Percentiles rank a stretch among this genome's conserved stretches.
Evolutionary conservation across 2,329 filamentous ascomycete species (phyloP).

Genomic region (Sphaerulina vaccinii): DNA sequence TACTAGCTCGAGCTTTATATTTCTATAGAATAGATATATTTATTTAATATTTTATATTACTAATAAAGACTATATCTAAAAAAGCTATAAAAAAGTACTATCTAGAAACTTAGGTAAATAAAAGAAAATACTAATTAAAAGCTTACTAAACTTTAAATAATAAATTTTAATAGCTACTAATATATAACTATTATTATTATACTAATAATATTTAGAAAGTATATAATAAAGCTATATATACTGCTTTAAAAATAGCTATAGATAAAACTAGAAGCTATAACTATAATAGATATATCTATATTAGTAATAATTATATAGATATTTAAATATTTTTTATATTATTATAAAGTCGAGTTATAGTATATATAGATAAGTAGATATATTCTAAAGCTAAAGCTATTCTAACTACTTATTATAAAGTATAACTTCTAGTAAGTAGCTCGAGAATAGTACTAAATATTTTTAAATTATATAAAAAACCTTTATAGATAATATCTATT

Average conservation of each 20-base stretch:
- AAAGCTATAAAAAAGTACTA: not conserved
- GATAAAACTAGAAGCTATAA: constrained; percentile 1
- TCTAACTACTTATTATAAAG: constrained; percentile 1
- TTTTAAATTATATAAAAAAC: too few relatives aligned
- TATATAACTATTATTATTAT: constrained; percentile 3
- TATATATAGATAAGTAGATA: constrained; percentile 3
- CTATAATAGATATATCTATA: constrained; percentile 1
- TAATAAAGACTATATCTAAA: not conserved
- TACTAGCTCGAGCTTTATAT: too few relatives aligned
- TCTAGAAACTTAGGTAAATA: not conserved
- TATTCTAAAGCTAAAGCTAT: constrained; percentile 1
- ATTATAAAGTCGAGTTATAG: not conserved
- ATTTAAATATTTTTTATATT: constrained; percentile 4
- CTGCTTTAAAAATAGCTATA: constrained; percentile 1
- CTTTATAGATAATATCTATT: too few relatives aligned
- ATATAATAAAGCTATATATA: not conserved
- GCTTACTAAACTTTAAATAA: not conserved
- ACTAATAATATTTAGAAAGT: not conserved
- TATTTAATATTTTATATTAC: constrained; percentile 2
- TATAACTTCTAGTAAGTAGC: too few relatives aligned
- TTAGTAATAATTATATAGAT: constrained; percentile 3
- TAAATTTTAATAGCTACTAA: not conserved
- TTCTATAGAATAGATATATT: constrained; percentile 1
- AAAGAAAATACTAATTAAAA: constrained; percentile 1
- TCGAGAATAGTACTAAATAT: not conserved